phyloP scores from a whole-genome alignment of 352 stramenopile species.

The Nothophytophthora sp. region DNA sequence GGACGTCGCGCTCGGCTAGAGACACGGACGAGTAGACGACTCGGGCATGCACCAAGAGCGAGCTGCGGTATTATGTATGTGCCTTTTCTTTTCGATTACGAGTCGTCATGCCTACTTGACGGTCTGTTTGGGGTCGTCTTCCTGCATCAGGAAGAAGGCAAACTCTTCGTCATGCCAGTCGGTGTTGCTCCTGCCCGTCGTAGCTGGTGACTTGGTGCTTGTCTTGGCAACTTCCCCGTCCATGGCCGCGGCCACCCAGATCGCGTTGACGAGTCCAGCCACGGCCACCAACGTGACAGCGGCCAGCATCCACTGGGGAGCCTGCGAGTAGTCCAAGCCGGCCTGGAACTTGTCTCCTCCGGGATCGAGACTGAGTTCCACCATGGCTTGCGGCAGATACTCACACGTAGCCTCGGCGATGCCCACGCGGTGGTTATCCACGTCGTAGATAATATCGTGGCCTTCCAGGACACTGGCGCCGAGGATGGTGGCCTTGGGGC shows the following conservation, averaged over 20 bases:
- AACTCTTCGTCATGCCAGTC: constrained; percentile 36
- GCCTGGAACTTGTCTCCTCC: constrained; percentile 60
- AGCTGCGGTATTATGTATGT: constrained; percentile 7
- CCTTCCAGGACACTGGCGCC: constrained; percentile 61
- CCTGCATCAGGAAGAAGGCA: constrained; percentile 56
- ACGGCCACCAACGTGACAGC: constrained; percentile 42
- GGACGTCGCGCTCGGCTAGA: constrained; percentile 82
- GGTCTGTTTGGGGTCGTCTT: constrained; percentile 22
- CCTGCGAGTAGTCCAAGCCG: constrained; percentile 36
- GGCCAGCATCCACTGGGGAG: constrained; percentile 42
- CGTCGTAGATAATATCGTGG: constrained; percentile 84
- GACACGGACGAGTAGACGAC: too few species aligned
- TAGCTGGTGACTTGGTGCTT: background rate
- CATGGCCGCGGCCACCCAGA: constrained; percentile 43
- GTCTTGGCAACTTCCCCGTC: constrained; percentile 2
- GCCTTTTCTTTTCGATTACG: constrained; percentile 5
- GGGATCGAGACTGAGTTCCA: constrained; percentile 56
- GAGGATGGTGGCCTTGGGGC: constrained; percentile 69
- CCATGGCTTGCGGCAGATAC: constrained; percentile 17
- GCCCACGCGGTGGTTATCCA: constrained; percentile 69
- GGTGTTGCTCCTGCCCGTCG: background rate
- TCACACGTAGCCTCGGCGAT: constrained; percentile 64
- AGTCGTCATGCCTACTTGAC: constrained; percentile 2
- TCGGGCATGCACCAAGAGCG: too few species aligned
- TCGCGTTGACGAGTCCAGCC: constrained; percentile 47